phyloP scores from a whole-genome alignment of 1,284 basidiomycete genomes.

The Austroboletus olivaceoglutinosus region DNA sequence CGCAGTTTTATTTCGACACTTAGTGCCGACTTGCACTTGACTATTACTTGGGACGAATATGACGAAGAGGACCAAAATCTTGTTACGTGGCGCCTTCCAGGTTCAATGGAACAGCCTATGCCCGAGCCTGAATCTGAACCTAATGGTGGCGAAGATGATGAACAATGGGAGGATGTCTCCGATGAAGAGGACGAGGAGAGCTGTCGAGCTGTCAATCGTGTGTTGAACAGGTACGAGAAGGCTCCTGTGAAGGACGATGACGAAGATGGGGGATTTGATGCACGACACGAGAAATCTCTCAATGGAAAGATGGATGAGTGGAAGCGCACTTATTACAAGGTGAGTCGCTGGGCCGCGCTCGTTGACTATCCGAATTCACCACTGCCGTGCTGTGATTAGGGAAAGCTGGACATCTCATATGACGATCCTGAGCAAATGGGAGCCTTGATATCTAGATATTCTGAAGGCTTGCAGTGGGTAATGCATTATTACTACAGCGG shows the following conservation, averaged over 20 bases:
- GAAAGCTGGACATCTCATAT: constrained; percentile 81
- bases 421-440: constrained; percentile 66
- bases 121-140: constrained; percentile 28
- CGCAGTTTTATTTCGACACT: constrained; percentile 74
- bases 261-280: constrained; percentile 73
- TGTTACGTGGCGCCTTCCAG: constrained; percentile 61
- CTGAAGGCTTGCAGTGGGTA: constrained; percentile 98
- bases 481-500: constrained; percentile 99
- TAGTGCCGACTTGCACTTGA: constrained; percentile 72
- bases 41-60: constrained; percentile 85
- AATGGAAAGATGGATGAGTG: constrained; percentile 88
- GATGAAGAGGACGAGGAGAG: constrained; percentile 62
- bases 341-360: constrained; percentile 34
- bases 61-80: constrained; percentile 80
- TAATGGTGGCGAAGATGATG: constrained; percentile 32
- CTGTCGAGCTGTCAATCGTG: constrained; percentile 72
- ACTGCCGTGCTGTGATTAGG: constrained; percentile 41
- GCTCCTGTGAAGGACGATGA: constrained; percentile 72
- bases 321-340: constrained; percentile 91
- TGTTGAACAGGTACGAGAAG: constrained; percentile 85
- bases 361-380: background rate
- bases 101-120: constrained; percentile 43
- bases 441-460: constrained; percentile 75
- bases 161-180: constrained; percentile 46
- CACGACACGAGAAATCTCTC: constrained; percentile 69